Conservation (phyloP, 2,329 filamentous ascomycete species). For the Penicillium paneum region DNA sequence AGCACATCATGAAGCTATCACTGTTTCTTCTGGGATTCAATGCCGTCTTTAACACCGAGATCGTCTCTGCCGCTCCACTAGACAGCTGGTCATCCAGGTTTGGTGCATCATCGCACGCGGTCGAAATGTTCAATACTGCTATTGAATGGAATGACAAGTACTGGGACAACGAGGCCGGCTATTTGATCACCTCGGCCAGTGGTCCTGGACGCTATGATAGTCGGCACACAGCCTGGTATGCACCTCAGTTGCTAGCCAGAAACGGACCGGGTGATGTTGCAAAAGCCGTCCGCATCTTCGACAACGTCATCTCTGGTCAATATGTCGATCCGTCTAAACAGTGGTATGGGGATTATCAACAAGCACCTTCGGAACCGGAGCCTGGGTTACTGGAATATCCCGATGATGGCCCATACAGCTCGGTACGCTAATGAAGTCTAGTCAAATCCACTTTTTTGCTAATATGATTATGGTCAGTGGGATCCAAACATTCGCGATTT, state of each 20-base stretch:
- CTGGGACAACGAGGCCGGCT: constrained; percentile 17
- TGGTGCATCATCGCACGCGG: background rate
- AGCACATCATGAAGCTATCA: background rate
- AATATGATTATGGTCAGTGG: constrained; percentile 8
- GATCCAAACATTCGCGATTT: constrained; percentile 22
- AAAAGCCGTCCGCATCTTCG: constrained; percentile 18
- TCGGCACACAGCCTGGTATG: constrained; percentile 20
- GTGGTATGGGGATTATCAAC: constrained; percentile 23
- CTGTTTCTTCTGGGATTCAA: background rate
- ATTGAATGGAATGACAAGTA: constrained; percentile 20
- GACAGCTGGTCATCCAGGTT: background rate
- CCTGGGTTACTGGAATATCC: constrained; percentile 15
- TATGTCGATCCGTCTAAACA: constrained; percentile 15
- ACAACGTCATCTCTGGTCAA: constrained; percentile 20
- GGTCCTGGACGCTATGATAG: constrained; percentile 16
- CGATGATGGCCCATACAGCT: constrained; percentile 12
- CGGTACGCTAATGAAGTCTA: background rate
- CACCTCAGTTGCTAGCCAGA: constrained; percentile 16
- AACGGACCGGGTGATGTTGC: constrained; percentile 16
- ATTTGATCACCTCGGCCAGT: constrained; percentile 12
- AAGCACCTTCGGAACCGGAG: constrained; percentile 14
- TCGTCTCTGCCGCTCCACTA: background rate
- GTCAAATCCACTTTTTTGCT: background rate
- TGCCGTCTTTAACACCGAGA: background rate
- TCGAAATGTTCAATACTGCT: constrained; percentile 17